A percentile compares a stretch with the other conserved stretches of the same genome.
These are phyloP conservation scores for Phytopythium kandeliae DNA, from an alignment of 352 stramenopile species.

Conservation along the genomic window DNA sequence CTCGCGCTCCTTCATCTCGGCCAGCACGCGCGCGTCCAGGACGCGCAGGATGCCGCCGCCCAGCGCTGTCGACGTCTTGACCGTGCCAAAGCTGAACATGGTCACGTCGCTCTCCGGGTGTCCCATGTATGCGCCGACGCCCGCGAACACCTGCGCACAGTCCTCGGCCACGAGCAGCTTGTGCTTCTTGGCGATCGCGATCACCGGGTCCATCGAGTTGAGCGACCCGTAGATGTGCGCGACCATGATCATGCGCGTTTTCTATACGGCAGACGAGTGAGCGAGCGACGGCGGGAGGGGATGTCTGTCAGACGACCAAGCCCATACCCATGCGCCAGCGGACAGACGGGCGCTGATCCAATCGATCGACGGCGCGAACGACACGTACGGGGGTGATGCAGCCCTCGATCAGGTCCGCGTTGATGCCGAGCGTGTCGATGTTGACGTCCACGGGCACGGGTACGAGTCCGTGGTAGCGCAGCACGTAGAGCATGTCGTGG, in stretches of 20 bases:
- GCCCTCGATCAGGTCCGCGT: constrained; percentile 35
- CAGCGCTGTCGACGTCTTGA: constrained; percentile 82
- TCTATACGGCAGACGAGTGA: too few species aligned
- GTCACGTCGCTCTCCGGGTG: constrained; percentile 57
- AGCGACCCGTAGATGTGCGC: constrained; percentile 77
- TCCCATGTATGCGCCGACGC: constrained; percentile 51
- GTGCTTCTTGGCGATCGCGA: constrained; percentile 46
- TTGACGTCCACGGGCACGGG: constrained; percentile 69
- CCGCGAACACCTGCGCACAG: constrained; percentile 71
- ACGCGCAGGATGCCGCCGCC: constrained; percentile 66
- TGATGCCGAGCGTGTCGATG: constrained; percentile 50
- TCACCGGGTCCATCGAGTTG: constrained; percentile 42
- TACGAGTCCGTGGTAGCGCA: constrained; percentile 68
- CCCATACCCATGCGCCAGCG: too few species aligned
- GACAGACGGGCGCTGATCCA: too few species aligned
- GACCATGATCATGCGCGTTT: constrained; percentile 62
- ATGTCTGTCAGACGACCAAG: too few species aligned
- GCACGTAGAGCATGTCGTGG: constrained; percentile 78
- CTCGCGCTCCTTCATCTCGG: constrained; percentile 68
- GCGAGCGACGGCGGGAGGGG: too few species aligned
- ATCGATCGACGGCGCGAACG: background rate
- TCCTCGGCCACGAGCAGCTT: constrained; percentile 72
- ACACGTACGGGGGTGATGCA: constrained; percentile 34
- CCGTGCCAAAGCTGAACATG: constrained; percentile 87
- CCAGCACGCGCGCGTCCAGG: constrained; percentile 38